Percentiles rank a stretch among this genome's conserved stretches.
Evolutionary conservation across 257 asterid genomes (phyloP).

Genomic region (Cruciata laevipes): DNA sequence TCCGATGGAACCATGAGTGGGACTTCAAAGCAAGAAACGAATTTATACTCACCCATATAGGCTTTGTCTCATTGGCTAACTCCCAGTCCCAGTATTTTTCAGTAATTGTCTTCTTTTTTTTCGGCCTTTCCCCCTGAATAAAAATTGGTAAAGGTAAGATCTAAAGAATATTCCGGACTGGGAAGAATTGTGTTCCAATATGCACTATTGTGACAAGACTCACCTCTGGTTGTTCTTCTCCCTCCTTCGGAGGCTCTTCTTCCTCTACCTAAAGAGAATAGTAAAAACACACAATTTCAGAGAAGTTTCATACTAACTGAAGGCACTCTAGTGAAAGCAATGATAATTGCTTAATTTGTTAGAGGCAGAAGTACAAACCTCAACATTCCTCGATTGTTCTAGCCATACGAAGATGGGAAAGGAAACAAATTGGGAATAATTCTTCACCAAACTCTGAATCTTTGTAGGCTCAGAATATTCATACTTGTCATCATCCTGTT

Average conservation of each 20-base stretch:
- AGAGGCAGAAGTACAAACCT: conserved; percentile 38
- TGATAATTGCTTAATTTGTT: background rate
- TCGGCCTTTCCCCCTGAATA: conserved; percentile 66
- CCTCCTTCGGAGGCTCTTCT: conserved; percentile 91
- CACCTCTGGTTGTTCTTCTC: conserved; percentile 86
- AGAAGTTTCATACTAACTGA: background rate
- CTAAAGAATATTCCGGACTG: background rate
- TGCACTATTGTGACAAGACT: conserved; percentile 10
- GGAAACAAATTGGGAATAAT: conserved; percentile 88
- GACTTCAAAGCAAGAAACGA: background rate
- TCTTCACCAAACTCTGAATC: conserved; percentile 89
- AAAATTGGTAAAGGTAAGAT: background rate
- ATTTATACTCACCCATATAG: conserved; percentile 73
- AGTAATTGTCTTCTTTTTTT: conserved; percentile 71
- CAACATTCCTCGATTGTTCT: conserved; percentile 85
- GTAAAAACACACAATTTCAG: background rate
- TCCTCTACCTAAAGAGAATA: conserved; percentile 73
- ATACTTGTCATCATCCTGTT: conserved; percentile 89
- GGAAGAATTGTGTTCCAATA: background rate
- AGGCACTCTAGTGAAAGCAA: background rate
- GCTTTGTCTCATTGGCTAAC: conserved; percentile 87
- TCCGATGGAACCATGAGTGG: background rate
- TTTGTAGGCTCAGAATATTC: conserved; percentile 79
- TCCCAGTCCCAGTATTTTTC: conserved; percentile 99
- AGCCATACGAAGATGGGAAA: conserved; percentile 94